A percentile compares a stretch with the other conserved stretches of the same genome.
Evolutionary conservation across 2,329 filamentous ascomycete genomes (phyloP).

Genomic region (Alternaria longipes): DNA sequence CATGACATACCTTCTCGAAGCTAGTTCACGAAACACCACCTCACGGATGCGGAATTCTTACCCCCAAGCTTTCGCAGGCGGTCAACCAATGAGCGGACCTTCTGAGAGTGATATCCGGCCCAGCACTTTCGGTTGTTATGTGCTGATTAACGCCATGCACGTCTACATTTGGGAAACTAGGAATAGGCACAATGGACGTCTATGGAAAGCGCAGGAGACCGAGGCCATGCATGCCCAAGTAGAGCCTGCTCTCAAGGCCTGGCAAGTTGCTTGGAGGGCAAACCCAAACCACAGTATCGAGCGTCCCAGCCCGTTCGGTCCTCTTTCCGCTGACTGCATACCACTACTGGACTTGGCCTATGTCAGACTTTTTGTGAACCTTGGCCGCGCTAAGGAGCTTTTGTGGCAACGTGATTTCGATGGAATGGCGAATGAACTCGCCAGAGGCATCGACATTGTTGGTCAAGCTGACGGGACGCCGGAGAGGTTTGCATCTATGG

Average conservation of each 20-base stretch:
- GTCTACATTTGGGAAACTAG: conserved; percentile 99
- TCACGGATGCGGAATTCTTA: conserved; percentile 48
- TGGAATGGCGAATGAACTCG: conserved; percentile 86
- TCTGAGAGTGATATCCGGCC: conserved; percentile 74
- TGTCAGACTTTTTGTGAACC: conserved; percentile 88
- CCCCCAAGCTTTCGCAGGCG: conserved; percentile 61
- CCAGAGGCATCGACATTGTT: conserved; percentile 76
- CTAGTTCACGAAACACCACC: conserved; percentile 70
- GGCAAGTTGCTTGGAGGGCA: conserved; percentile 90
- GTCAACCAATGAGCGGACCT: conserved; percentile 58
- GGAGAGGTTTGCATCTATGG: conserved; percentile 47
- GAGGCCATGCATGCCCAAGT: conserved; percentile 97
- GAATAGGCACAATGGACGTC: conserved; percentile 84
- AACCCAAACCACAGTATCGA: conserved; percentile 86
- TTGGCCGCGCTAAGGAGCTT: conserved; percentile 90
- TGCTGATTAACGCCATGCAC: conserved; percentile 93
- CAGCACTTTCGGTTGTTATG: conserved; percentile 89
- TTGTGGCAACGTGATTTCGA: conserved; percentile 96
- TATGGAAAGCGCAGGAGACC: conserved; percentile 91
- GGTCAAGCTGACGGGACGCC: conserved; percentile 75
- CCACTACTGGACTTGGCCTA: conserved; percentile 92
- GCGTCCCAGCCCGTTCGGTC: conserved; percentile 84
- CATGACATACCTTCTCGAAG: conserved; percentile 79
- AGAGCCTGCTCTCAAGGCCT: conserved; percentile 90
- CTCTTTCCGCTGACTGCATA: conserved; percentile 88